These are phyloP conservation scores for Calvatia gigantea DNA, from an alignment of 768 basidiomycete genomes.

Conservation along the genomic window DNA sequence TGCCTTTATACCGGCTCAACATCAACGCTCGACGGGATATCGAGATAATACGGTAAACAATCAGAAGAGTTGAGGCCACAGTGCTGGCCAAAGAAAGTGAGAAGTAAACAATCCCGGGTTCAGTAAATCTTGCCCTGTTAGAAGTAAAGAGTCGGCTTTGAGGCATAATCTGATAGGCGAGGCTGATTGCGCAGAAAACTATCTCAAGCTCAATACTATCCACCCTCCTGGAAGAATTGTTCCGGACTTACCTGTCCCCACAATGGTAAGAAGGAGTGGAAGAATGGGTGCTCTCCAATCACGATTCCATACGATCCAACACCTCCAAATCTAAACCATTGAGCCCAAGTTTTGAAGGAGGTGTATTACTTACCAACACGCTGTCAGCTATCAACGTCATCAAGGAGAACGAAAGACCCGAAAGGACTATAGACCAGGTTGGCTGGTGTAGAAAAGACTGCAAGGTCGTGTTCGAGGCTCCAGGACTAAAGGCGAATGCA, in stretches of 20 bases:
- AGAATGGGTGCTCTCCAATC: neutral
- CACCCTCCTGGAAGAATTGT: too few relatives aligned
- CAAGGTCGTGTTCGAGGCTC: neutral
- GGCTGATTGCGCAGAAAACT: conserved; percentile 7
- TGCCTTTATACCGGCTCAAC: neutral
- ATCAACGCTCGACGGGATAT: neutral
- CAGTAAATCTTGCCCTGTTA: conserved; percentile 1
- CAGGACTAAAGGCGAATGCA: neutral
- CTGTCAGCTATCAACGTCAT: conserved; percentile 9
- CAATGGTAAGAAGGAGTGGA: neutral
- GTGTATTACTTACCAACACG: neutral
- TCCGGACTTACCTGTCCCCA: neutral
- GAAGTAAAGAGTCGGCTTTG: neutral
- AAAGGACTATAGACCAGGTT: neutral
- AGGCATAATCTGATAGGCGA: conserved; percentile 1
- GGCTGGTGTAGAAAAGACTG: neutral
- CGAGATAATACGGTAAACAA: conserved; percentile 1
- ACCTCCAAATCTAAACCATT: conserved; percentile 2
- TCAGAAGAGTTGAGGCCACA: neutral
- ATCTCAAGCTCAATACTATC: neutral
- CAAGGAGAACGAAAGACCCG: conserved; percentile 2
- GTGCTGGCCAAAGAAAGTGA: conserved; percentile 3
- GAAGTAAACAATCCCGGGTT: conserved; percentile 1
- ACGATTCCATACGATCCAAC: conserved; percentile 4
- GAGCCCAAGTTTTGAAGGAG: neutral